phyloP scores from a whole-genome alignment of 345 rosid species.

The Hibiscus trionum region DNA sequence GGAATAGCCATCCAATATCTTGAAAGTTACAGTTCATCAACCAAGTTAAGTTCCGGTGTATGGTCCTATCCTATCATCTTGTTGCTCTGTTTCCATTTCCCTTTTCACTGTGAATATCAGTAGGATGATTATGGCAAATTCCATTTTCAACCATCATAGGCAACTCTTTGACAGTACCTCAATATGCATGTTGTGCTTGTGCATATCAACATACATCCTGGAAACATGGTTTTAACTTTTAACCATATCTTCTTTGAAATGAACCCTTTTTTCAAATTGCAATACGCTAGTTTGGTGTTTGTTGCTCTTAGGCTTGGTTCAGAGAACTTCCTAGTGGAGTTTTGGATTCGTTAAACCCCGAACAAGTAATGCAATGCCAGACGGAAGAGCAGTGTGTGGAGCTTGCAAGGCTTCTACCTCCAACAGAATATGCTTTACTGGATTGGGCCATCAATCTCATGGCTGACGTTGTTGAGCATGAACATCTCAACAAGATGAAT shows the following conservation, averaged over 20 bases:
- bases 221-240: not conserved
- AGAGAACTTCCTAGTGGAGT: slow-evolving; percentile 89
- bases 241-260: not conserved
- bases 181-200: not conserved
- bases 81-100: not conserved
- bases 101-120: not conserved
- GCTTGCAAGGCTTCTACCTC: slow-evolving; percentile 72
- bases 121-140: not conserved
- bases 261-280: not conserved
- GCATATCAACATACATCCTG: not conserved
- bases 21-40: too few species aligned
- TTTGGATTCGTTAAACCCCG: slow-evolving; percentile 69
- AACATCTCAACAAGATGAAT: slow-evolving; percentile 87
- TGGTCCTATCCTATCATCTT: not conserved
- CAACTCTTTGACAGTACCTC: not conserved
- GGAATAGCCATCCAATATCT: too few species aligned
- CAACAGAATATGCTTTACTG: slow-evolving; percentile 72
- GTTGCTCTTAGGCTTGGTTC: slow-evolving; percentile 76
- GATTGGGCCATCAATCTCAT: slow-evolving; percentile 89
- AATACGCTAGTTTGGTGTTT: not conserved
- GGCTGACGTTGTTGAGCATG: slow-evolving; percentile 82
- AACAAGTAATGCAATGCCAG: slow-evolving; percentile 80
- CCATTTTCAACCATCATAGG: not conserved
- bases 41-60: too few species aligned
- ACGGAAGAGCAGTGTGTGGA: slow-evolving; percentile 71